A percentile compares a stretch with the other conserved stretches of the same genome.
These are phyloP conservation scores for Didymella pomorum DNA, from an alignment of 2,329 filamentous ascomycete species.

Conservation along the genomic window DNA sequence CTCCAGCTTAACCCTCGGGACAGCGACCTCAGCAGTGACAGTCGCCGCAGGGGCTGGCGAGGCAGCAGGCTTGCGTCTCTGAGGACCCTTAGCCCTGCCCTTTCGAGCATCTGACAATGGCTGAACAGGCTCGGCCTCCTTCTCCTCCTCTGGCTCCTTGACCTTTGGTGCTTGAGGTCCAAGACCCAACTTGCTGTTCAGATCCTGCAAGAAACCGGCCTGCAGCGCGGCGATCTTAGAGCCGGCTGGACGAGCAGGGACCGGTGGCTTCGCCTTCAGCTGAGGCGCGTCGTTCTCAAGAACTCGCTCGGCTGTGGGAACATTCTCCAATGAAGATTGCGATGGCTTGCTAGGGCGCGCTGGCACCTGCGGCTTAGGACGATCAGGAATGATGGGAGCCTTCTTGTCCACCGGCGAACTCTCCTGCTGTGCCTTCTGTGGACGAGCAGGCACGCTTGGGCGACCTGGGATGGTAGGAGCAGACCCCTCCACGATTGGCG, in stretches of 20 bases:
- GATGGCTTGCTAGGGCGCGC: conserved; percentile 64
- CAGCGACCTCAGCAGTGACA: conserved; percentile 50
- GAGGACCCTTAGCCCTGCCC: conserved; percentile 85
- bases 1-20: conserved; percentile 34
- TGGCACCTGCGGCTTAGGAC: conserved; percentile 71
- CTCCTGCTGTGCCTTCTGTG: conserved; percentile 41
- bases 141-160: conserved; percentile 69
- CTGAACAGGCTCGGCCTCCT: conserved; percentile 70
- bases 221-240: conserved; percentile 91
- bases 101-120: conserved; percentile 91
- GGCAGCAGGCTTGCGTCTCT: conserved; percentile 72
- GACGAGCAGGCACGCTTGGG: conserved; percentile 46
- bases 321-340: conserved; percentile 53
- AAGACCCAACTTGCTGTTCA: conserved; percentile 87
- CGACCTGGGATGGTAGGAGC: conserved; percentile 37
- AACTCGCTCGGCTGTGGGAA: conserved; percentile 35
- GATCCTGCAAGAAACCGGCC: conserved; percentile 88
- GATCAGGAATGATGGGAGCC: conserved; percentile 62
- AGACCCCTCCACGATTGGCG: conserved; percentile 39
- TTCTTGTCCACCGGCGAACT: conserved; percentile 61
- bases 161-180: conserved; percentile 84
- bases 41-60: conserved; percentile 62
- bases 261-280: conserved; percentile 79
- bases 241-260: conserved; percentile 79
- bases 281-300: conserved; percentile 49